phyloP scores from a whole-genome alignment of 106 monocot species.

The Dioscorea alata region DNA sequence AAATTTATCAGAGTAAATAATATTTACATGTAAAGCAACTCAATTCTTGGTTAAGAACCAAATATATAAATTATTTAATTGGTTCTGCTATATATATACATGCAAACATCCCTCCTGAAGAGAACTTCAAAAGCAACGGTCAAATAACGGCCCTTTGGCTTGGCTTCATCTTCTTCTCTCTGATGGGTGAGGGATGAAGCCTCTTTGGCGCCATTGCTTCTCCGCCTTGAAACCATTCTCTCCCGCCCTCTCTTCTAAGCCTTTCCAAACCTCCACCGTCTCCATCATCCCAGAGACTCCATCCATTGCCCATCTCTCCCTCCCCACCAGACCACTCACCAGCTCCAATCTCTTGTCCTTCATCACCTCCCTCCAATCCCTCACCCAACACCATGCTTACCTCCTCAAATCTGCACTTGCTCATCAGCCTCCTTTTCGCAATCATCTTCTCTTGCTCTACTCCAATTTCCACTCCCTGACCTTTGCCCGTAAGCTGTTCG shows the following conservation, averaged over 20 bases:
- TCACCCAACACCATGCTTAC: slow-evolving; percentile 34
- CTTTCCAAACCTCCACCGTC: neutral
- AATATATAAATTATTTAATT: no score
- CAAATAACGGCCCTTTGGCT: no score
- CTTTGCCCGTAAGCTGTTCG: slow-evolving; percentile 55
- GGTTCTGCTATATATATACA: neutral
- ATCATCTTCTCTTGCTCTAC: slow-evolving; percentile 61
- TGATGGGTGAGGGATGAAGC: no score
- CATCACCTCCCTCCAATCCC: slow-evolving; percentile 11
- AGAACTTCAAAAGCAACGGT: no score
- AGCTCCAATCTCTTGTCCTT: slow-evolving; percentile 1
- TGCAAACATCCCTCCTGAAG: neutral
- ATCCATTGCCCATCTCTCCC: no score
- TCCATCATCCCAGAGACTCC: neutral
- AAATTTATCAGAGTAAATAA: no score
- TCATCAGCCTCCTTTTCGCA: slow-evolving; percentile 13
- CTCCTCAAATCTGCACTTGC: slow-evolving; percentile 41
- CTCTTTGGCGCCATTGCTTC: neutral
- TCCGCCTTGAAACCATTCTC: neutral
- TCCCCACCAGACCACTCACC: neutral
- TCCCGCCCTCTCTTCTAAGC: neutral
- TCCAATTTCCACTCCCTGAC: slow-evolving; percentile 21
- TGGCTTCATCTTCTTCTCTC: no score
- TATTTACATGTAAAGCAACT: no score
- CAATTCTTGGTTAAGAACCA: neutral